Base-by-base conservation (phyloP, 2,329 filamentous ascomycete species). In the Colletotrichum sp. region DNA sequence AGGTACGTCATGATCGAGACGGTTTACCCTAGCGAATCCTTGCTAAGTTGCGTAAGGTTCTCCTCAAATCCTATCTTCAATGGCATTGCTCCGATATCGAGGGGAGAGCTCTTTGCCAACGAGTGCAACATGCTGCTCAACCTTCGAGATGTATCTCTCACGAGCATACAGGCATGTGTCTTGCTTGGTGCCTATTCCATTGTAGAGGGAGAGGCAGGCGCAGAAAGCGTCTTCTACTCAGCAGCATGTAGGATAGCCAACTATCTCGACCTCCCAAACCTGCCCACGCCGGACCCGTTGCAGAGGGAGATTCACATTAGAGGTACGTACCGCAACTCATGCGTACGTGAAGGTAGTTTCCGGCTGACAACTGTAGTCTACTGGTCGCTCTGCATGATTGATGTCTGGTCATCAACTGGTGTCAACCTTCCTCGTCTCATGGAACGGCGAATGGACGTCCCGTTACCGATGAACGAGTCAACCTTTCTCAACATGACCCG, bases 121-220 rank as follows among this genome's bases (percentile, higher is more conserved):
- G 72, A 79, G 69, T 75, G 77, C 30, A 79, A 80, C 34, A 61
- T 77, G 30, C 75, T 85, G 3, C 80, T 85, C 11, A 79, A 85
- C 49, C 77, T 86, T 29, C 82, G 84, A 15, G 80, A 84, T 16
- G 80, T 86, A 4, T 84, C 82, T 6, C 73, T 86, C 12, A 79
- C 69, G 4, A 86, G 83, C 2, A 79, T 87, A 12, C 86, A 87
- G 77, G 84, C 84, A 7, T 85, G 84, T 57, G 82, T 88, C 7
- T 77, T 88, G 8, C 77, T 87, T 0, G 86, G 84, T 3, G 78
- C 80, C 1, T 73, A 79, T 39, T 83, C 83, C 5, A 81, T 83
- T 57, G 83, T 81, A 6, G 83, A 86, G 19, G 82, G 82, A 2
- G 79, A 86, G 19, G 80, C 83, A 8, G 80, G 80, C 1, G 79